Evolutionary conservation across 768 basidiomycete species (phyloP), one percentile per base, ranked within the genome.

Genomic region (Russula olivacea): DNA sequence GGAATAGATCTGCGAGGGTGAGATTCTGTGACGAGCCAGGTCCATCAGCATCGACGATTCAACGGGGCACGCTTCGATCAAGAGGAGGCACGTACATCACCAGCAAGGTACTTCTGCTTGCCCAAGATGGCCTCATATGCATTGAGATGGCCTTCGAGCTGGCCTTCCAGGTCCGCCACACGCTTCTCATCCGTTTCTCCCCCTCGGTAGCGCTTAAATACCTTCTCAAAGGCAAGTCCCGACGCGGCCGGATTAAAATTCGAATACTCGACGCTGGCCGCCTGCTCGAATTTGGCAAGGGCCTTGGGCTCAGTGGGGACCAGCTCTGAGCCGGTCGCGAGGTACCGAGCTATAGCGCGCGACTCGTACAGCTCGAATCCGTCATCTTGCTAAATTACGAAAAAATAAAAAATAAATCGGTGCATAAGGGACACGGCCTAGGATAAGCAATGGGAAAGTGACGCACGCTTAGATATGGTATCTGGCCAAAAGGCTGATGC

Each of bases 291-390:
- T n/a, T 68, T 66, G 2, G 69, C 72, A 25, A 52, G 59, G 0
- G 66, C 68, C 59, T 61, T 68, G 45, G 68, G 64, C 25, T 74
- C 69, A 1, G 53, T 56, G 3, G 69, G 60, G 0, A 69, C 56
- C 30, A 69, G 68, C 32, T 63, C 55, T 49, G 70, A 68, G 38
- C 65, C 64, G 1, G 70, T 52, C 1, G 66, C 65, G 36, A 72
- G 49, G 60, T 72, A 72, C 11, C 66, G 66, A 5, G 38, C 52
- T 30, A 74, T 74, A 0, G 71, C 71, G n/a, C 71, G 69, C 12
- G 61, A 61, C 61, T 72, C 71, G 61, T 60, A 74, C 11, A 76
- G 21, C 48, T 67, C 59, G 41, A 72, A 62, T 1, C 71, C 73
- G 30, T 67, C 71, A n/a, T 73, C 73, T 23, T 71, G 64, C 65